Base-by-base conservation (phyloP, 2,329 filamentous ascomycete species). In the Aspergillus sp. region DNA sequence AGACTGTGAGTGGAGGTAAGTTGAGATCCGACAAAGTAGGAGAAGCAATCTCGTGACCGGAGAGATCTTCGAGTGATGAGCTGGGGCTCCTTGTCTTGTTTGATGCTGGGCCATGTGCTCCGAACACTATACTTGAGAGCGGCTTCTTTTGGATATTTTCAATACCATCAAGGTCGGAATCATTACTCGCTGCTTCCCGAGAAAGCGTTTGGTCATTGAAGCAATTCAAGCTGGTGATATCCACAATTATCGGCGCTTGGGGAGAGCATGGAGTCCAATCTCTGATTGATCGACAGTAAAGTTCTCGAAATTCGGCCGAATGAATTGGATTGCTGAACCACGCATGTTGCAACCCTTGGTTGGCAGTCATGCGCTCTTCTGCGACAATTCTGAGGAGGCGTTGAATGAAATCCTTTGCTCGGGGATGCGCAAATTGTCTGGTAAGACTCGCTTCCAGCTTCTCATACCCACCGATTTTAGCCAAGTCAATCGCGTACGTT, bases 241-340 rank as follows among this genome's bases (percentile, higher is more conserved):
- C 38, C 11, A 66, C 57, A 8, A 66, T 62, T 10, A 64, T 49
- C 2, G 60, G 48, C 5, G 56, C 41, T 17, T 58, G 55, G 6
- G 50, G 60, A 8, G 7, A 21, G 23, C 75, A 74, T n/a, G 82
- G 83, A 57, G 71, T 70, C 85, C 85, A 87, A 57, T 80, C 75
- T 36, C 71, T 68, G 58, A 82, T 79, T 0, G 82, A 78, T 41
- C 78, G 75, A 58, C 77, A 54, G 64, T 87, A 87, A 3, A 84
- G 70, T 1, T 75, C 77, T 30, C 83, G 75, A 57, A 85, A 80
- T 17, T 81, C 77, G 13, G 69, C 68, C 19, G 72, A 76, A 67
- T 85, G 80, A 8, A 71, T 66, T n/a, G 74, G 70, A 65, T 84
- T 82, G 1, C 79, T 79, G 65, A 88, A 85, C 86, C 86, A 88